Conservation (phyloP, 495 filamentous ascomycete genomes). For the Mytilinidion resinicola region DNA sequence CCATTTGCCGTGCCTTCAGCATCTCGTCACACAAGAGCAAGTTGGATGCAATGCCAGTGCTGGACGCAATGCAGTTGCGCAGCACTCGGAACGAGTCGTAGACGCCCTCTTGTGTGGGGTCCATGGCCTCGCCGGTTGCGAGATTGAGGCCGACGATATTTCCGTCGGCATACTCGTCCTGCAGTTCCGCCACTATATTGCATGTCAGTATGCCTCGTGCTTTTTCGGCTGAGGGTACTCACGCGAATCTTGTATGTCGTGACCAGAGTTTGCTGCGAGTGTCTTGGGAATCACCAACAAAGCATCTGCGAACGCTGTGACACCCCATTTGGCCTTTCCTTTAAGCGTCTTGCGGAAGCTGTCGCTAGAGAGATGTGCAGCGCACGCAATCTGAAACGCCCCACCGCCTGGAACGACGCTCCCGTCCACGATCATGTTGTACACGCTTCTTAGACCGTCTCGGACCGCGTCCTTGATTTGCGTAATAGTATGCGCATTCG, state of each 20-base stretch:
- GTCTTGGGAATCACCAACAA: constrained; percentile 94
- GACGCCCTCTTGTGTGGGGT: constrained; percentile 85
- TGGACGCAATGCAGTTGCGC: constrained; percentile 86
- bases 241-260: constrained; percentile 91
- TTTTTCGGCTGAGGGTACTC: constrained; percentile 36
- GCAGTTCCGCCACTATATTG: constrained; percentile 64
- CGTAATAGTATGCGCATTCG: constrained; percentile 90
- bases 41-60: constrained; percentile 91
- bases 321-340: constrained; percentile 94
- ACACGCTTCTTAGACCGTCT: constrained; percentile 88
- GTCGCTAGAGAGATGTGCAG: constrained; percentile 79
- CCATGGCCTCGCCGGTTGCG: constrained; percentile 83
- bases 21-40: constrained; percentile 94
- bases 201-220: constrained; percentile 11
- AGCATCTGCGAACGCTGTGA: constrained; percentile 89
- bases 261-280: constrained; percentile 89
- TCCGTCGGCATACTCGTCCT: constrained; percentile 79
- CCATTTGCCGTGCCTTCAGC: constrained; percentile 96
- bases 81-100: constrained; percentile 95
- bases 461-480: constrained; percentile 97
- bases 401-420: constrained; percentile 92
- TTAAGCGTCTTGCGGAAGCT: constrained; percentile 80
- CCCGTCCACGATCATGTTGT: constrained; percentile 97
- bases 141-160: constrained; percentile 83
- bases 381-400: constrained; percentile 92